Evolutionary conservation across 345 rosid species (phyloP).

Genomic region (Acer yangbiense): DNA sequence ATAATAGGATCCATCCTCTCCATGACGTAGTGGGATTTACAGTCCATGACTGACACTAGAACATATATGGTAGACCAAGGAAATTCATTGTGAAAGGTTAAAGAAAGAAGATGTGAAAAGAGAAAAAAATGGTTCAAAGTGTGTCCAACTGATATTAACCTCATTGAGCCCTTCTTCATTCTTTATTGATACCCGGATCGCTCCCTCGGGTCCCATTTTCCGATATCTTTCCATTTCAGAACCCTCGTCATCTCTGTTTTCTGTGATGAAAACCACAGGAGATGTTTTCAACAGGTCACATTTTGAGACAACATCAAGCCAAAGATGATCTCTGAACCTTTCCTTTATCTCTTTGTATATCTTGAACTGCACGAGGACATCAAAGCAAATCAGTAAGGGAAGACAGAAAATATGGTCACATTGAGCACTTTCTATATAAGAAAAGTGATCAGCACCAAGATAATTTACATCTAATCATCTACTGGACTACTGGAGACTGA

Average conservation of each 20-base stretch:
- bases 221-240: constrained; percentile 57
- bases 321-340: constrained; percentile 65
- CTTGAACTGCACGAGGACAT: constrained; percentile 51
- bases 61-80: not conserved
- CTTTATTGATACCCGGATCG: constrained; percentile 70
- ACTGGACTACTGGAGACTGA: constrained; percentile 3
- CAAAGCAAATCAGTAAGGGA: not conserved
- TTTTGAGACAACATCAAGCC: constrained; percentile 92
- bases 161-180: constrained; percentile 63
- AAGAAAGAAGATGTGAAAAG: not conserved
- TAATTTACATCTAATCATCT: not conserved
- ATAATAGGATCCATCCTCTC: not conserved
- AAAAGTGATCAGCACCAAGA: not conserved
- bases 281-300: constrained; percentile 72
- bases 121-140: not conserved
- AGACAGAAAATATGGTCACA: not conserved
- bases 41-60: not conserved
- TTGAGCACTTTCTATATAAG: not conserved
- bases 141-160: constrained; percentile 38
- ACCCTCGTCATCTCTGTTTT: constrained; percentile 47
- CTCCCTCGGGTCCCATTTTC: constrained; percentile 69
- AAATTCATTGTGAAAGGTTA: not conserved
- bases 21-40: not conserved
- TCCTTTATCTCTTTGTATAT: constrained; percentile 81
- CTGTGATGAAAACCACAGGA: constrained; percentile 56